These are phyloP conservation scores for Quercus rubra DNA, from an alignment of 306 rosid genomes.

Conservation along the genomic window DNA sequence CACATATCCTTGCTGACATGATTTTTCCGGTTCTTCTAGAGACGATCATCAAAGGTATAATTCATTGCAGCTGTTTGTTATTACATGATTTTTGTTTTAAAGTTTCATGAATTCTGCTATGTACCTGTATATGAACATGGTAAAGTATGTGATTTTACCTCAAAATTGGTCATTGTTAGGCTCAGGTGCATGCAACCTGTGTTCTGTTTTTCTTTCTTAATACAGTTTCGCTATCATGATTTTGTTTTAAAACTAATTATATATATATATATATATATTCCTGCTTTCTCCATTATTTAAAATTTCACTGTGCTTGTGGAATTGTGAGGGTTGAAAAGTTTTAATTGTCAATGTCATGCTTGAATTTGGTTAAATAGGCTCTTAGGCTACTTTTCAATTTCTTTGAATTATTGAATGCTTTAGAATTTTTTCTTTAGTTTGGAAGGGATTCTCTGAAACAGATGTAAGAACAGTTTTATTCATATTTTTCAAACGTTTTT, in stretches of 20 bases:
- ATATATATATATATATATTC: neutral
- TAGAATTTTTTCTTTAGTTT: neutral
- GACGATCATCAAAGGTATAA: constrained; percentile 75
- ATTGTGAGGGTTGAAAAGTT: too few relatives aligned
- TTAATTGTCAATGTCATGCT: neutral
- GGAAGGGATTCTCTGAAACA: neutral
- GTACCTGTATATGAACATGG: neutral
- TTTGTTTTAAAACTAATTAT: neutral
- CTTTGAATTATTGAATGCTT: neutral
- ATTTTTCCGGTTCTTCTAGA: constrained; percentile 69
- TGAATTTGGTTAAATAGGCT: neutral
- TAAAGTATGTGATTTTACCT: neutral
- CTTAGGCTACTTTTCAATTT: neutral
- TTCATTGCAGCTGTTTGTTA: constrained; percentile 1
- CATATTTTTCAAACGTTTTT: neutral
- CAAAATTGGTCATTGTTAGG: neutral
- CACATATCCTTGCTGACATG: constrained; percentile 44
- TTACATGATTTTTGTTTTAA: neutral
- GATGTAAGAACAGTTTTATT: neutral
- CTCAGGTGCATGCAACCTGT: constrained; percentile 1
- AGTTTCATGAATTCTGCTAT: neutral
- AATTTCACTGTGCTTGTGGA: too few relatives aligned
- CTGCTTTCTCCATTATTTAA: too few relatives aligned
- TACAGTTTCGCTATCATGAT: neutral
- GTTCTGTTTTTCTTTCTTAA: neutral